Conservation (phyloP, 208 protist species). For the Porcisia hertigi region DNA sequence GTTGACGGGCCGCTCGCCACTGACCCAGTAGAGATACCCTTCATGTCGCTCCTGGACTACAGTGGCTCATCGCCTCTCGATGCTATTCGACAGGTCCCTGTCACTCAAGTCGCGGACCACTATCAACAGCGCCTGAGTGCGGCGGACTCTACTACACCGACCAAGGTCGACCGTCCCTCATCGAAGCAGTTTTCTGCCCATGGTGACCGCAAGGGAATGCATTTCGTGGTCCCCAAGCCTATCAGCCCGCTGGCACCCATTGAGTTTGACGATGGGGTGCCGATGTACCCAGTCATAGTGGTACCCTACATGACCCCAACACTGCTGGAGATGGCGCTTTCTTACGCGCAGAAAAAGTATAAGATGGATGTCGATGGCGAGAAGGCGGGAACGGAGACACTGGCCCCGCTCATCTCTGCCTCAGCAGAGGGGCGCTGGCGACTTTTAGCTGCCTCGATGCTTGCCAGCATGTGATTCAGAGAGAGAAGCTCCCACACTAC, state of each 20-base stretch:
- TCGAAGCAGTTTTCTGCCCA: constrained; percentile 17
- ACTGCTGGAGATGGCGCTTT: constrained; percentile 50
- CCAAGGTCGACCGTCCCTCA: constrained; percentile 23
- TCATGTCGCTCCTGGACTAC: constrained; percentile 19
- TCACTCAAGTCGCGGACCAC: constrained; percentile 26
- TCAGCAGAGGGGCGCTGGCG: constrained; percentile 24
- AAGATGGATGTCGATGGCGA: constrained; percentile 64
- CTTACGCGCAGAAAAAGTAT: constrained; percentile 78
- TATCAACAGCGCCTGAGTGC: constrained; percentile 23
- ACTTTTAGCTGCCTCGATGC: constrained; percentile 48
- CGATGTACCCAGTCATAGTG: constrained; percentile 51
- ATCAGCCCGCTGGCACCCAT: constrained; percentile 25
- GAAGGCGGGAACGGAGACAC: constrained; percentile 32
- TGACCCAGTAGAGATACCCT: constrained; percentile 15
- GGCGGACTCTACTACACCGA: constrained; percentile 7
- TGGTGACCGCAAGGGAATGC: constrained; percentile 25
- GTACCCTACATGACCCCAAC: constrained; percentile 43
- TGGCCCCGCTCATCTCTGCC: constrained; percentile 17
- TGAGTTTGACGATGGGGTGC: constrained; percentile 15
- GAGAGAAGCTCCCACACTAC: background rate
- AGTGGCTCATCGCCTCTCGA: background rate
- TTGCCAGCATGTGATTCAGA: constrained; percentile 45
- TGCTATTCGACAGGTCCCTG: constrained; percentile 12
- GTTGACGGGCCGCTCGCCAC: background rate
- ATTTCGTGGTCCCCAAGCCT: constrained; percentile 24